A percentile compares a stretch with the other conserved stretches of the same genome.
phyloP scores from a whole-genome alignment of 2,329 filamentous ascomycete species.

The Fusarium siculi region DNA sequence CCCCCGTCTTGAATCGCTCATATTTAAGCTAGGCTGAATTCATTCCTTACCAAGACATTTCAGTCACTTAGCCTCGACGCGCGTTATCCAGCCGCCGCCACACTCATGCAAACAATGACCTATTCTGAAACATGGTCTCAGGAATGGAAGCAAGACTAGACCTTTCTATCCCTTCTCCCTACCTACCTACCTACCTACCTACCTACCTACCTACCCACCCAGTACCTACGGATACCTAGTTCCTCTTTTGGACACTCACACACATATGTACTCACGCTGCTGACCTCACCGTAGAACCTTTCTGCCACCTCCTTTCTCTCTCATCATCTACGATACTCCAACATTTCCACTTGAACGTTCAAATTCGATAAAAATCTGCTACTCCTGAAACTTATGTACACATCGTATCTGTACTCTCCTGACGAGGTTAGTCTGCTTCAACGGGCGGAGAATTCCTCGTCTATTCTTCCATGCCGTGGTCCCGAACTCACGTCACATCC shows the following conservation, averaged over 20 bases:
- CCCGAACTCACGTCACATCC: neutral
- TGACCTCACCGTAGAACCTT: neutral
- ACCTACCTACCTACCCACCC: too few species aligned
- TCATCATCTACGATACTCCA: slow-evolving; percentile 3
- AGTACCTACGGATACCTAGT: neutral
- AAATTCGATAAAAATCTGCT: neutral
- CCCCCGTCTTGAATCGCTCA: neutral
- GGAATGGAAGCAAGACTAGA: slow-evolving; percentile 17
- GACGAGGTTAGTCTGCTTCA: neutral
- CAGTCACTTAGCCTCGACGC: slow-evolving; percentile 19
- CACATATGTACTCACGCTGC: neutral
- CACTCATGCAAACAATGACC: slow-evolving; percentile 21
- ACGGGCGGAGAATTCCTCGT: neutral
- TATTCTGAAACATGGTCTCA: slow-evolving; percentile 31
- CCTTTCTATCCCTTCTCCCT: slow-evolving; percentile 14
- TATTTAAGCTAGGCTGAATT: slow-evolving; percentile 7
- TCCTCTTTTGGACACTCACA: neutral
- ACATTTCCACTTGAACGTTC: neutral
- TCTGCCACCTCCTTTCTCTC: slow-evolving; percentile 25
- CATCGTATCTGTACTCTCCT: neutral
- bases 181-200: neutral
- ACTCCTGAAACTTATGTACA: neutral
- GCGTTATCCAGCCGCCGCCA: slow-evolving; percentile 31
- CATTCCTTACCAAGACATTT: slow-evolving; percentile 33
- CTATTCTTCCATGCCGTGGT: slow-evolving; percentile 4